Conservation (phyloP, 768 basidiomycete species). For the Pulveroboletus frians region DNA sequence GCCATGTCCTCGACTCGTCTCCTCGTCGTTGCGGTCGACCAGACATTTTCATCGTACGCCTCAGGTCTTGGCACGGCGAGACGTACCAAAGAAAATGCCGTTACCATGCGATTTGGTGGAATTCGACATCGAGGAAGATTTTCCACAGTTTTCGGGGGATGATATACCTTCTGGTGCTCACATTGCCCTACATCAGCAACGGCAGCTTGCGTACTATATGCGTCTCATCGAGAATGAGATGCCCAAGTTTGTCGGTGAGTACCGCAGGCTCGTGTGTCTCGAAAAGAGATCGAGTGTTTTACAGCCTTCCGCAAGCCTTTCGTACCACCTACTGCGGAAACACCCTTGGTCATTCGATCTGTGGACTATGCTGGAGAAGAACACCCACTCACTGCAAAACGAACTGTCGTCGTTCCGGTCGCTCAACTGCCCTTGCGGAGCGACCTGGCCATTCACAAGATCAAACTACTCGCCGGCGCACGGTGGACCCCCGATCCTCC, state of each 20-base stretch:
- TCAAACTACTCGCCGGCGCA: slow-evolving; percentile 84
- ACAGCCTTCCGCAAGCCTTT: slow-evolving; percentile 82
- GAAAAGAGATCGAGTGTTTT: slow-evolving; percentile 3
- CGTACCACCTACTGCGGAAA: slow-evolving; percentile 51
- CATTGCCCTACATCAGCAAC: slow-evolving; percentile 65
- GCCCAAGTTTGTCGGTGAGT: slow-evolving; percentile 76
- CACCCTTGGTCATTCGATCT: slow-evolving; percentile 66
- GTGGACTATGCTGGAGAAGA: slow-evolving; percentile 72
- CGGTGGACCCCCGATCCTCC: slow-evolving; percentile 80
- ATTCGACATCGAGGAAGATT: slow-evolving; percentile 35
- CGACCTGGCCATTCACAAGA: slow-evolving; percentile 68
- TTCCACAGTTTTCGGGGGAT: slow-evolving; percentile 33
- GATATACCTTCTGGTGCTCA: slow-evolving; percentile 72
- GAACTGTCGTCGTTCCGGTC: slow-evolving; percentile 70
- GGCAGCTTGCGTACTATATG: slow-evolving; percentile 70
- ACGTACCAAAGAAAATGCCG: slow-evolving; percentile 25
- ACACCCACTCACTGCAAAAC: slow-evolving; percentile 69
- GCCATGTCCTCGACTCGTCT: slow-evolving; percentile 14
- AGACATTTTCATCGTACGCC: slow-evolving; percentile 27
- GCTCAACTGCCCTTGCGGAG: slow-evolving; percentile 62
- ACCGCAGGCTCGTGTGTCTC: slow-evolving; percentile 2
- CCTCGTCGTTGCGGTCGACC: slow-evolving; percentile 4
- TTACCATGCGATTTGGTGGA: slow-evolving; percentile 37
- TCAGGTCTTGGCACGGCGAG: slow-evolving; percentile 12
- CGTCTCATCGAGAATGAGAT: slow-evolving; percentile 86